A percentile compares a stretch with the other conserved stretches of the same genome.
phyloP scores from a whole-genome alignment of 257 asterid genomes.

The Solanum sitiens region DNA sequence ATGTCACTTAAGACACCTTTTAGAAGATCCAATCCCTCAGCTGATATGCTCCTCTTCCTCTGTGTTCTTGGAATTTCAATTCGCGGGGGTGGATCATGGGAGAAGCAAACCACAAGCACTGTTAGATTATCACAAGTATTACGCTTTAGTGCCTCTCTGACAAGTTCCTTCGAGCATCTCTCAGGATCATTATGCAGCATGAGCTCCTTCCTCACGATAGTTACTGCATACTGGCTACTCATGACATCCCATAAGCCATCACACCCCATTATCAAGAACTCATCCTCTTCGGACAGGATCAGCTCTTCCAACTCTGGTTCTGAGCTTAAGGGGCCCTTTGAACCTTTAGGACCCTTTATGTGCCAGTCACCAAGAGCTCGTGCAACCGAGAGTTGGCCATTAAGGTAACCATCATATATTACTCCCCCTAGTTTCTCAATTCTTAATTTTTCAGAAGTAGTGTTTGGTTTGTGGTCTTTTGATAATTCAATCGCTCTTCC shows the following conservation, averaged over 20 bases:
- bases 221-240: constrained; percentile 84
- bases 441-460: constrained; percentile 52
- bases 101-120: constrained; percentile 27
- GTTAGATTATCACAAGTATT: constrained; percentile 31
- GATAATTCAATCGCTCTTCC: constrained; percentile 77
- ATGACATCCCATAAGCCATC: constrained; percentile 91
- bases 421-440: constrained; percentile 68
- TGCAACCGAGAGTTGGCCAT: constrained; percentile 80
- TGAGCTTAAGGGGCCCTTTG: constrained; percentile 51
- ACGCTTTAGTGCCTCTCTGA: constrained; percentile 33
- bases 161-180: constrained; percentile 54
- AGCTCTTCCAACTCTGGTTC: constrained; percentile 71
- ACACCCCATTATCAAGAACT: constrained; percentile 73
- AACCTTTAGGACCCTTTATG: constrained; percentile 73
- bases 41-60: constrained; percentile 31
- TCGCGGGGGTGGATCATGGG: constrained; percentile 26
- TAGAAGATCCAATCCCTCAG: constrained; percentile 32
- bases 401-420: constrained; percentile 78
- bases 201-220: constrained; percentile 63
- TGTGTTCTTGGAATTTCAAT: constrained; percentile 21
- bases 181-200: constrained; percentile 69
- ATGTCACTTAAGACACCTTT: constrained; percentile 28
- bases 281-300: constrained; percentile 52
- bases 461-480: constrained; percentile 73
- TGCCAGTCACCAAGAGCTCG: constrained; percentile 90